A percentile compares a stretch with the other conserved stretches of the same genome.
Evolutionary conservation across 192 early-diverging fungal genomes (phyloP).

Genomic region (Linnemannia exigua): DNA sequence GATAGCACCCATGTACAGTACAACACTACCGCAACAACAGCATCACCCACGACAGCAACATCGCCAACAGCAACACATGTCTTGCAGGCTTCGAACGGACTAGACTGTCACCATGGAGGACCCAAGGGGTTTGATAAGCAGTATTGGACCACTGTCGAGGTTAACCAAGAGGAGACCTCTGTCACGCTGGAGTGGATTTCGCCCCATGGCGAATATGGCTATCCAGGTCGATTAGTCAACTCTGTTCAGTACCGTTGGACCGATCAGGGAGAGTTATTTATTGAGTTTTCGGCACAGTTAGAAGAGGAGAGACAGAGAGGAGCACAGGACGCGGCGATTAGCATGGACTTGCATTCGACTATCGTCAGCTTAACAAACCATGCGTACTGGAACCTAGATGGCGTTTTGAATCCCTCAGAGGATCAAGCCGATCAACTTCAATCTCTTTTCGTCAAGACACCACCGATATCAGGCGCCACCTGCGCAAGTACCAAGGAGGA

Average conservation of each 20-base stretch:
- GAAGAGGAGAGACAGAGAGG: slow-evolving; percentile 34
- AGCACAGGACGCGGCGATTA: background rate
- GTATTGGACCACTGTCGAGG: slow-evolving; percentile 66
- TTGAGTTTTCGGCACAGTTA: slow-evolving; percentile 67
- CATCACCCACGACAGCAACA: background rate
- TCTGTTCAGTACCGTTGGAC: slow-evolving; percentile 72
- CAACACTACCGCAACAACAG: background rate
- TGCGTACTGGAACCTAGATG: slow-evolving; percentile 91
- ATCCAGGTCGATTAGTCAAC: slow-evolving; percentile 78
- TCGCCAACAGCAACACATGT: slow-evolving; percentile 42
- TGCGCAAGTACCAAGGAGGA: slow-evolving; percentile 42
- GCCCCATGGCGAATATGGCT: slow-evolving; percentile 83
- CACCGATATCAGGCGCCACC: background rate
- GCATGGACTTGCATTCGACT: slow-evolving; percentile 57
- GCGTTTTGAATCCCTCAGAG: slow-evolving; percentile 66
- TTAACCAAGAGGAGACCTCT: slow-evolving; percentile 44
- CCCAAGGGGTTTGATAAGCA: slow-evolving; percentile 81
- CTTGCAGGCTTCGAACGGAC: slow-evolving; percentile 76
- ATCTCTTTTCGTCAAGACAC: background rate
- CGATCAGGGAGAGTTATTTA: slow-evolving; percentile 60
- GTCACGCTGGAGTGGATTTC: slow-evolving; percentile 72
- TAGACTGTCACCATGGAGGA: slow-evolving; percentile 89
- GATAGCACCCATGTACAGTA: slow-evolving; percentile 51
- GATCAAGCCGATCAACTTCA: slow-evolving; percentile 22
- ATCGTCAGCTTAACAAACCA: slow-evolving; percentile 89